Evolutionary conservation across 2,329 filamentous ascomycete genomes (phyloP).

Genomic region (Paramyrothecium sp.): DNA sequence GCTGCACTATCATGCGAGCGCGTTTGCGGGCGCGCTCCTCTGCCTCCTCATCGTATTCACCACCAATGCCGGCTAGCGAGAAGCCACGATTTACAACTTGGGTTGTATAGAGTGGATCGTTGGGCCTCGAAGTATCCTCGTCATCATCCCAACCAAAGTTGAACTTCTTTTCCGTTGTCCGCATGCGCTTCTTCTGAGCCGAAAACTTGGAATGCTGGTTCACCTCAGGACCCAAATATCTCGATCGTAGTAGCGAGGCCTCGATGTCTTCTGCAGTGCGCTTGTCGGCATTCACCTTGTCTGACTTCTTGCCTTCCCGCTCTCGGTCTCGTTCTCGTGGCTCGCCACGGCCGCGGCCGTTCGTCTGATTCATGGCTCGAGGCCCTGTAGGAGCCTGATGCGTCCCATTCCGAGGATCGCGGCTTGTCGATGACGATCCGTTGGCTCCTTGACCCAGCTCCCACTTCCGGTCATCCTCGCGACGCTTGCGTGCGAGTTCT

Average conservation of each 20-base stretch:
- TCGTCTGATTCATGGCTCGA: constrained; percentile 57
- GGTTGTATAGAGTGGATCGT: constrained; percentile 71
- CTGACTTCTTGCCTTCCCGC: constrained; percentile 30
- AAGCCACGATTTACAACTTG: constrained; percentile 27
- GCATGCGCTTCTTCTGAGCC: constrained; percentile 90
- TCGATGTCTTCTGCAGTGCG: constrained; percentile 63
- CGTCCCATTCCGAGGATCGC: too few relatives aligned
- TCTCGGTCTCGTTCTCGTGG: constrained; percentile 43
- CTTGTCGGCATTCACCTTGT: constrained; percentile 32
- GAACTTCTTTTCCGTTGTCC: constrained; percentile 95
- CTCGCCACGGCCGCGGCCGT: constrained; percentile 36
- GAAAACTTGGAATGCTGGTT: constrained; percentile 84
- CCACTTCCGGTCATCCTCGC: too few relatives aligned
- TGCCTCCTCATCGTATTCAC: constrained; percentile 51
- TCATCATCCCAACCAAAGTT: constrained; percentile 98
- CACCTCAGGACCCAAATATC: constrained; percentile 89
- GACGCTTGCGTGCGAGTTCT: constrained; percentile 67
- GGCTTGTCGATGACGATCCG: too few relatives aligned
- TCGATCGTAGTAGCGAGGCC: constrained; percentile 69
- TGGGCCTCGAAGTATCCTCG: constrained; percentile 71
- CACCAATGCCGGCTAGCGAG: constrained; percentile 47
- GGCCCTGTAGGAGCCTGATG: constrained; percentile 76
- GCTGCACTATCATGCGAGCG: constrained; percentile 69
- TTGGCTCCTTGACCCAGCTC: too few relatives aligned
- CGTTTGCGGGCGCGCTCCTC: constrained; percentile 56